Evolutionary conservation across 1,284 basidiomycete species (phyloP), one percentile per base, ranked within the genome.

Genomic region (Cryptococcus sp.): DNA sequence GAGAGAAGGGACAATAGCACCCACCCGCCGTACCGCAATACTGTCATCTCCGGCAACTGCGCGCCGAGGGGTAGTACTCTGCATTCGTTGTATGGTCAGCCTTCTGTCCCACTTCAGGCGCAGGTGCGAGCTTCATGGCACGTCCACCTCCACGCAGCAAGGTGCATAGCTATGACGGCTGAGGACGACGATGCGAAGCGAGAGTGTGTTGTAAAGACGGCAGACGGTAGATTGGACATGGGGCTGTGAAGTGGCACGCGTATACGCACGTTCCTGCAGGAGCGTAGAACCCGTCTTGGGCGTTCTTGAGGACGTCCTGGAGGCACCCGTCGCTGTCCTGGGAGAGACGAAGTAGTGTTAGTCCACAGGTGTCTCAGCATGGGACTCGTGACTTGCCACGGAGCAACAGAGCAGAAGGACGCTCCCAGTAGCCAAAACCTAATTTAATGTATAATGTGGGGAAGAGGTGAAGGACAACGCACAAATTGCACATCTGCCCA

Each of bases 21-120:
- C 62, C 49, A 71, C 66, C 69, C 71, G 47, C 71, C 71, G 47
- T 73, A 73, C 50, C 66, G 64, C 7, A 73, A 55, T 6, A 73
- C 69, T 5, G 69, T 71, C 69, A 70, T 70, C 35, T 65, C 58
- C 8, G 66, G 65, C 45, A 73, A 54, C 1, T 67, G 63, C 0
- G 69, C 69, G 16, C 69, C 71, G 7, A 73, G 67, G 0, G 69
- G 71, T 16, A 73, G 51, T 19, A 69, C 70, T n/a, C 70, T 71
- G 50, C 13, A 40, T 19, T 16, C 5, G 5, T 19, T 23, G n/a
- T 13, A 43, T 41, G 39, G 42, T 22, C 22, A 45, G 42, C 42
- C n/a, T 8, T 5, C 8, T 6, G 11, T 13, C 13, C 30, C 30
- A 10, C 30, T 13, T 5, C 5, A 35, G 30, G 7, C 10, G 30